Base-by-base conservation (phyloP, 345 rosid species). In the Arabis alpina region DNA sequence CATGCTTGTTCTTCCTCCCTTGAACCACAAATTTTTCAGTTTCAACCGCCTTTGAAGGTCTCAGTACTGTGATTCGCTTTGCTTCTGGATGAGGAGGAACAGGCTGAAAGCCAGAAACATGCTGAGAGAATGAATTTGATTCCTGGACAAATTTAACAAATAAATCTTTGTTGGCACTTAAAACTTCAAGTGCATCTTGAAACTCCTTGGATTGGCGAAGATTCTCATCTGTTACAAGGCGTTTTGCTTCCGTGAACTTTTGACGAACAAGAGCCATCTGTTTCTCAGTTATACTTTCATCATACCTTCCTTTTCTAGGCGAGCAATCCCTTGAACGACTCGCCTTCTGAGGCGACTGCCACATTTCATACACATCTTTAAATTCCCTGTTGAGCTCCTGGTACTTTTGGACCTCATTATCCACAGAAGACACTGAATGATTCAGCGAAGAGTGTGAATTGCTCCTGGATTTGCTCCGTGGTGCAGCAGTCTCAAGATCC, bases 241-340 rank as follows among this genome's bases (percentile, higher is more conserved):
- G 86, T 70, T 93, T 93, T 42, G 91, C 94, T 73, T 93, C 97
- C 50, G 74, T 61, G 72, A 93, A 88, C 82, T 93, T 93, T 65
- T 86, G 88, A 68, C 93, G 93, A 79, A 93, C 87, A 60, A 91
- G 83, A 78, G 87, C 88, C 96, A 89, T 83, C 74, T 80, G 88
- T 76, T 76, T 84, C 81, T 89, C 87, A 51, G 77, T 77, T 10
- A 27, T 6, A 45, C 16, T 72, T 27, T 75, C 88, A 37, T 64
- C 64, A 58, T 36, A 53, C 55, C 81, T 83, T 68, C 82, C 82
- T 72, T 88, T 88, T 60, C 66, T 82, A 51, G 79, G 81, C 36
- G 86, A 79, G 73, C 70, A 65, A 58, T 81, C 86, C 62, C 87
- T 80, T 32, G 77, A 68, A 65, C 64, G 66, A 24, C 58, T 81